phyloP scores from a whole-genome alignment of 208 protist species.

The Lotmaria passim region DNA sequence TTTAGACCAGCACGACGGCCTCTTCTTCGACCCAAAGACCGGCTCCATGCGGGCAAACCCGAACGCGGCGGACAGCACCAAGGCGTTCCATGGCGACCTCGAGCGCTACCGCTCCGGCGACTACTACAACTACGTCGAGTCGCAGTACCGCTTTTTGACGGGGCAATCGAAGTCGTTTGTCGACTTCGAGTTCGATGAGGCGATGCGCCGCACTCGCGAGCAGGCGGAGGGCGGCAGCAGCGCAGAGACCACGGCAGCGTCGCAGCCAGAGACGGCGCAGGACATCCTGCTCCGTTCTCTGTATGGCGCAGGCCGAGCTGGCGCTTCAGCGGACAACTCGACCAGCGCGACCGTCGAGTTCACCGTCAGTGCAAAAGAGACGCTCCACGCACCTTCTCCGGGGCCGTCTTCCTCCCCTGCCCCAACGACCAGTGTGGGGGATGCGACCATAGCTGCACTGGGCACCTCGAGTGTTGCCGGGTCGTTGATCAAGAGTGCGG shows the following conservation, averaged over 20 bases:
- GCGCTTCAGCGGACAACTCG: neutral
- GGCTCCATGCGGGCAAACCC: constrained; percentile 90
- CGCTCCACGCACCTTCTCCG: neutral
- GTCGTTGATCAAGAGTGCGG: constrained; percentile 14
- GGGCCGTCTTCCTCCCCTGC: neutral
- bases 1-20: constrained; percentile 59
- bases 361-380: neutral
- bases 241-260: neutral
- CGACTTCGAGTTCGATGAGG: constrained; percentile 82
- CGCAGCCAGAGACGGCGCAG: constrained; percentile 33
- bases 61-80: constrained; percentile 66
- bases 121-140: constrained; percentile 82
- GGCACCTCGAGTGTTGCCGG: neutral
- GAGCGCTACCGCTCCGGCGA: constrained; percentile 75
- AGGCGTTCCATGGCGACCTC: constrained; percentile 79
- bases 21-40: constrained; percentile 88
- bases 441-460: neutral
- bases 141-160: constrained; percentile 80
- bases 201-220: constrained; percentile 31
- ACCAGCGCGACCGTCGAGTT: neutral
- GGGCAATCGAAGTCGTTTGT: constrained; percentile 82
- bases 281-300: constrained; percentile 57
- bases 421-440: neutral
- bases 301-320: constrained; percentile 42
- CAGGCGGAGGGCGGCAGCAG: constrained; percentile 7